phyloP scores from a whole-genome alignment of 1,284 basidiomycete genomes.

The Cutaneotrichosporon cavernicola region DNA sequence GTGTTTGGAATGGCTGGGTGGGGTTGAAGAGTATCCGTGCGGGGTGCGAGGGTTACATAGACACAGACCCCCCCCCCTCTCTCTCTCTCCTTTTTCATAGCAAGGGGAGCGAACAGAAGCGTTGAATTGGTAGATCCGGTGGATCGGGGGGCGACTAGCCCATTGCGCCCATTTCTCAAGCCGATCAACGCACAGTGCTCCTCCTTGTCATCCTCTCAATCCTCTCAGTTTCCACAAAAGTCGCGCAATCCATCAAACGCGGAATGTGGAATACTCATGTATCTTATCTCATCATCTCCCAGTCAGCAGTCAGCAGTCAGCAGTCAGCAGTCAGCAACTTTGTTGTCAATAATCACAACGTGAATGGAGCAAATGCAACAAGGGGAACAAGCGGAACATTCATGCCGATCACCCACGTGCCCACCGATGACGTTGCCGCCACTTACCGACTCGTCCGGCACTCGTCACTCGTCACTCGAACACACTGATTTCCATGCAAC shows the following conservation, averaged over 20 bases:
- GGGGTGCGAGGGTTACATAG: too few species aligned
- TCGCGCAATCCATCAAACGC: too few species aligned
- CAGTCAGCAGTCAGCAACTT: neutral
- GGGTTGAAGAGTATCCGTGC: neutral
- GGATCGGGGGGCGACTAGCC: too few species aligned
- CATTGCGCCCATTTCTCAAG: too few species aligned
- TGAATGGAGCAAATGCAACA: neutral
- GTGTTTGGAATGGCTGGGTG: neutral
- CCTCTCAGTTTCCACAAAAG: too few species aligned
- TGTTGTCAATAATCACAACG: too few species aligned
- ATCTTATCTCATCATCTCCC: neutral
- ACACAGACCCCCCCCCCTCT: too few species aligned
- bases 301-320: neutral
- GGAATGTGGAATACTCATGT: neutral
- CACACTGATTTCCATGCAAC: neutral
- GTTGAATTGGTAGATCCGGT: too few species aligned
- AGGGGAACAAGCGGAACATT: neutral
- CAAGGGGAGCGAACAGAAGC: too few species aligned
- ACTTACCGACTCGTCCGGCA: neutral
- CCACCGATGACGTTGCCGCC: neutral
- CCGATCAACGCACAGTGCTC: too few species aligned
- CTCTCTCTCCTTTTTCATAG: too few species aligned
- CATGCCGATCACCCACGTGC: neutral
- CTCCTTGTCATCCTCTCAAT: too few species aligned
- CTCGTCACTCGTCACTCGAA: neutral